These are phyloP conservation scores for Paraphoma chrysanthemicola DNA, from an alignment of 2,329 filamentous ascomycete species.

Conservation along the genomic window DNA sequence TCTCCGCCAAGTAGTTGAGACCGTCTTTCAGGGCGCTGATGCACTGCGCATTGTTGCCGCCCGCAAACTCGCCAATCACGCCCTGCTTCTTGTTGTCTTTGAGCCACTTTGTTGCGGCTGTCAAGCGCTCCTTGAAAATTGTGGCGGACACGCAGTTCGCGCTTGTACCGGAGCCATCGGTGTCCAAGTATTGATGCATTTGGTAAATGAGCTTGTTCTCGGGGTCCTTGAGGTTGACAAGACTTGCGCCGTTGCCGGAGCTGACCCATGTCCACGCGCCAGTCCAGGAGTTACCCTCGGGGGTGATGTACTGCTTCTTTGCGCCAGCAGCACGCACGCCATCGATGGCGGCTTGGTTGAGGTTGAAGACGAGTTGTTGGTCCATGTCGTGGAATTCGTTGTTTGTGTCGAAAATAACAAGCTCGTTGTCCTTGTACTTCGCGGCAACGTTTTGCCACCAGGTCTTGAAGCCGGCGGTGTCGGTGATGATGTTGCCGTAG, in stretches of 20 bases:
- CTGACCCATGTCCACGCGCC: slow-evolving; percentile 59
- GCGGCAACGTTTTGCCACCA: slow-evolving; percentile 54
- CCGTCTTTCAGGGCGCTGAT: slow-evolving; percentile 58
- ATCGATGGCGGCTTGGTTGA: slow-evolving; percentile 57
- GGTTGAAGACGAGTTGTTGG: slow-evolving; percentile 51
- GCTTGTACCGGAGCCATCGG: slow-evolving; percentile 61
- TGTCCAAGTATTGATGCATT: slow-evolving; percentile 69
- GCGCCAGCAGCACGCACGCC: slow-evolving; percentile 55
- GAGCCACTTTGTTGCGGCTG: slow-evolving; percentile 62
- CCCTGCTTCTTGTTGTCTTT: slow-evolving; percentile 60
- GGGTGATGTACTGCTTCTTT: slow-evolving; percentile 64
- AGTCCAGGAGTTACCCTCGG: slow-evolving; percentile 62
- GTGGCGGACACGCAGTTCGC: slow-evolving; percentile 59
- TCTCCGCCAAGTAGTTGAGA: slow-evolving; percentile 56
- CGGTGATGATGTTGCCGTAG: slow-evolving; percentile 54
- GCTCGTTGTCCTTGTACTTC: slow-evolving; percentile 49
- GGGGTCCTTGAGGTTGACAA: slow-evolving; percentile 59
- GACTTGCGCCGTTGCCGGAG: slow-evolving; percentile 53
- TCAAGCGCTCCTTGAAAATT: slow-evolving; percentile 61
- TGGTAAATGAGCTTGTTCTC: slow-evolving; percentile 64
- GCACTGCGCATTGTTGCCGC: slow-evolving; percentile 59
- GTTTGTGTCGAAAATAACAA: slow-evolving; percentile 57
- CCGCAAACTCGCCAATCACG: slow-evolving; percentile 63
- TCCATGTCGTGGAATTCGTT: slow-evolving; percentile 57
- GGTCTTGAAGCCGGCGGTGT: slow-evolving; percentile 49